Conservation (phyloP, 2,329 filamentous ascomycete species). For the Zasmidium cellare region DNA sequence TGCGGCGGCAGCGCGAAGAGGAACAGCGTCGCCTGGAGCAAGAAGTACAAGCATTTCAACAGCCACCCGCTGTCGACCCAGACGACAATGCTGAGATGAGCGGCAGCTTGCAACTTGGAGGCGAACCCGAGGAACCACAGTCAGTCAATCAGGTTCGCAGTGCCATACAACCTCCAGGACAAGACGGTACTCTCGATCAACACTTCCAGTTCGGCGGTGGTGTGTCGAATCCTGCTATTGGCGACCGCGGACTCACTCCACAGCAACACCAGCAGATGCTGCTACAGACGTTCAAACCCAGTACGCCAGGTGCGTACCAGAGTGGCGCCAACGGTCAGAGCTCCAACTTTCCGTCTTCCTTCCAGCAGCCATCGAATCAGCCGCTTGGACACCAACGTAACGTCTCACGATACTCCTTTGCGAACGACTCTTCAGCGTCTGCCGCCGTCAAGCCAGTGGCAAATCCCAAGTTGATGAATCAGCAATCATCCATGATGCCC, state of each 20-base stretch:
- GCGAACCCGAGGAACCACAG: conserved; percentile 79
- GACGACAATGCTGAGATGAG: conserved; percentile 76
- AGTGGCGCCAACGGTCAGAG: conserved; percentile 33
- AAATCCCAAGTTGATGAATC: conserved; percentile 78
- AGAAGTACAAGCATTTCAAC: conserved; percentile 49
- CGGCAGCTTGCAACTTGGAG: conserved; percentile 84
- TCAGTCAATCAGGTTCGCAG: conserved; percentile 59
- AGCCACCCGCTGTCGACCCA: conserved; percentile 48
- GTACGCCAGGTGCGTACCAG: conserved; percentile 41
- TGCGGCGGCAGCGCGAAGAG: conserved; percentile 66
- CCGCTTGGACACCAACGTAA: conserved; percentile 72
- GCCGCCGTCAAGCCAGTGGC: conserved; percentile 73
- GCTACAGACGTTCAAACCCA: conserved; percentile 58
- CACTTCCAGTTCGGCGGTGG: conserved; percentile 32
- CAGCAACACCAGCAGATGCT: conserved; percentile 72
- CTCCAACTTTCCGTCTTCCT: neutral
- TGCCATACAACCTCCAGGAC: conserved; percentile 67
- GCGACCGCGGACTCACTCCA: conserved; percentile 73
- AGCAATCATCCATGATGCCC: conserved; percentile 84
- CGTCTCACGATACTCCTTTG: conserved; percentile 84
- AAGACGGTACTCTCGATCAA: conserved; percentile 32
- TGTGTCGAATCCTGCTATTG: conserved; percentile 58
- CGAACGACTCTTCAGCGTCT: conserved; percentile 66
- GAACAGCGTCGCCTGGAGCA: conserved; percentile 55
- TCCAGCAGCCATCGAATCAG: conserved; percentile 17